Evolutionary conservation across 2,329 filamentous ascomycete genomes (phyloP).

Genomic region (Nemania sp.): DNA sequence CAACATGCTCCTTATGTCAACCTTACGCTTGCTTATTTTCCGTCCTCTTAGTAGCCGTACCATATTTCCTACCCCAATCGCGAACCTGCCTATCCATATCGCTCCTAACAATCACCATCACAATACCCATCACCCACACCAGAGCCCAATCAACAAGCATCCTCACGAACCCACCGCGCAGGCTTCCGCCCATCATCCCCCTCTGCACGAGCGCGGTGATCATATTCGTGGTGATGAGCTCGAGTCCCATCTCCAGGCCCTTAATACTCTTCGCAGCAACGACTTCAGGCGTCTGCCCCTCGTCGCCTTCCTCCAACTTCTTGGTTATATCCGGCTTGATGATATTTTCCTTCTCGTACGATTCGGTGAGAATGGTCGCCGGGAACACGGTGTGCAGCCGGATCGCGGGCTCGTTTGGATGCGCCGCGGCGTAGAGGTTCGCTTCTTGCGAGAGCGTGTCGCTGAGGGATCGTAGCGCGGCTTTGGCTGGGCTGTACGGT

Average conservation of each 20-base stretch:
- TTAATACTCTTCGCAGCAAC: conserved; percentile 32
- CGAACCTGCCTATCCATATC: conserved; percentile 29
- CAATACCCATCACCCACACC: conserved; percentile 22
- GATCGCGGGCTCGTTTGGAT: conserved; percentile 42
- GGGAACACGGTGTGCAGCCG: conserved; percentile 69
- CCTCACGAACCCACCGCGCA: conserved; percentile 24
- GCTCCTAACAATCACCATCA: conserved; percentile 27
- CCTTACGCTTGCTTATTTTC: no score
- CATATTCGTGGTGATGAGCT: conserved; percentile 35
- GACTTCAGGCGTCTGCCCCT: conserved; percentile 19
- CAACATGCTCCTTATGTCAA: background rate
- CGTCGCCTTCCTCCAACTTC: conserved; percentile 26
- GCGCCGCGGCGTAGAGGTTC: conserved; percentile 41
- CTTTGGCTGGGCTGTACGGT: conserved; percentile 68
- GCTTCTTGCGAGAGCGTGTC: conserved; percentile 67
- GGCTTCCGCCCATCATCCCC: conserved; percentile 28
- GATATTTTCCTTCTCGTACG: conserved; percentile 40
- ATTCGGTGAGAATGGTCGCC: conserved; percentile 64
- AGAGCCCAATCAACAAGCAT: conserved; percentile 25
- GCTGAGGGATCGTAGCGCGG: conserved; percentile 65
- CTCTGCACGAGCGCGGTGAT: conserved; percentile 22
- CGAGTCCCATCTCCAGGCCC: conserved; percentile 35
- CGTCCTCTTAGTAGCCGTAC: background rate
- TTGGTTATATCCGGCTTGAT: conserved; percentile 29
- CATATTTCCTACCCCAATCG: conserved; percentile 15